A percentile compares a stretch with the other conserved stretches of the same genome.
Conservation (phyloP, 2,329 filamentous ascomycete genomes). For the Monosporascus sp. region DNA sequence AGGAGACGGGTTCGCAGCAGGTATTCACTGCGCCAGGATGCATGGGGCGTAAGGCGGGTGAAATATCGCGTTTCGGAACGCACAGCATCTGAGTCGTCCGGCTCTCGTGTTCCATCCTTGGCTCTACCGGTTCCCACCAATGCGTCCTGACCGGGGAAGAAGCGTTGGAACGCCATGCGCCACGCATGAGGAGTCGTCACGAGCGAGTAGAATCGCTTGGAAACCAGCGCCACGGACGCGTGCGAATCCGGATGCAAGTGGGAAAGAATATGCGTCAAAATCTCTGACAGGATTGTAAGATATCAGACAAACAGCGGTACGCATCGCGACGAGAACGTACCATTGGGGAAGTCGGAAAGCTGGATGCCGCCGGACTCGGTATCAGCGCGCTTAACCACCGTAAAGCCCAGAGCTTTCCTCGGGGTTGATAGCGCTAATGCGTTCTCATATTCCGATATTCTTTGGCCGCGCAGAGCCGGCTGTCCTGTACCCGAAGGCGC, state of each 20-base stretch:
- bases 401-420: constrained; percentile 48
- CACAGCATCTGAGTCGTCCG: constrained; percentile 48
- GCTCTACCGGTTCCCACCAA: constrained; percentile 34
- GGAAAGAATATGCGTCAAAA: constrained; percentile 85
- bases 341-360: constrained; percentile 69
- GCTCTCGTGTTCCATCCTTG: constrained; percentile 34
- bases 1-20: constrained; percentile 80
- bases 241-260: constrained; percentile 84
- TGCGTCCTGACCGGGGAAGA: constrained; percentile 72
- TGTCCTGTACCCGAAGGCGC: constrained; percentile 19
- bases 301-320: constrained; percentile 8
- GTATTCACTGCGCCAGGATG: constrained; percentile 97
- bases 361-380: constrained; percentile 34
- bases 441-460: constrained; percentile 58
- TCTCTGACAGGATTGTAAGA: constrained; percentile 54
- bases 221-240: constrained; percentile 77
- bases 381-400: constrained; percentile 45
- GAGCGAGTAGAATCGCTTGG: constrained; percentile 76
- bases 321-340: constrained; percentile 42
- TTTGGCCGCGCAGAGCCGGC: constrained; percentile 39
- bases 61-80: constrained; percentile 75
- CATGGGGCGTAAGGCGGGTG: constrained; percentile 70
- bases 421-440: constrained; percentile 44
- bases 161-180: constrained; percentile 87
- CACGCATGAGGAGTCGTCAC: constrained; percentile 91